Evolutionary conservation across 768 basidiomycete genomes (phyloP).

Genomic region (Tylopilus sp.): DNA sequence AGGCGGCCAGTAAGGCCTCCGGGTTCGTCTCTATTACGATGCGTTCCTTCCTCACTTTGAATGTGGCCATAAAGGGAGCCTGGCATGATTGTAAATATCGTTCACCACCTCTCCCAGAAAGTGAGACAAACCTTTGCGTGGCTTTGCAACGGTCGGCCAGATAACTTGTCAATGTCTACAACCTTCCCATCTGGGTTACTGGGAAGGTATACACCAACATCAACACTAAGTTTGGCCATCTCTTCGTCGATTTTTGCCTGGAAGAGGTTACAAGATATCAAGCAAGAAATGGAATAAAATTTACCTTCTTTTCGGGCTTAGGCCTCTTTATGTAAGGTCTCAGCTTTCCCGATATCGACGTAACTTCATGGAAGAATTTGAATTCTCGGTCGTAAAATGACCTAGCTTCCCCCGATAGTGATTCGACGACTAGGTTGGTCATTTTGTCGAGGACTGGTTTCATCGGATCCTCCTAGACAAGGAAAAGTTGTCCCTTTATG

Average conservation of each 20-base stretch:
- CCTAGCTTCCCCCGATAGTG: conserved; percentile 85
- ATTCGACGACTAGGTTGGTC: conserved; percentile 73
- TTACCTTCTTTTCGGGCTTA: conserved; percentile 94
- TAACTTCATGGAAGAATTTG: conserved; percentile 92
- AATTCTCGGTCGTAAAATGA: conserved; percentile 95
- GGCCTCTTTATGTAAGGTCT: conserved; percentile 94
- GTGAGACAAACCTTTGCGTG: conserved; percentile 78
- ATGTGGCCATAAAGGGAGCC: conserved; percentile 99
- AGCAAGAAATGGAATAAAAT: not conserved
- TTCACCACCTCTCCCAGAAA: not conserved
- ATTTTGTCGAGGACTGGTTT: conserved; percentile 92
- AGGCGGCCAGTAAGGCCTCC: conserved; percentile 68
- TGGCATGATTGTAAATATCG: conserved; percentile 31
- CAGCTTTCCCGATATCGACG: conserved; percentile 96
- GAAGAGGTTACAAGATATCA: not conserved
- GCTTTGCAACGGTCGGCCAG: conserved; percentile 92
- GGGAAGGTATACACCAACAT: conserved; percentile 94
- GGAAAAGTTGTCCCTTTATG: conserved; percentile 6
- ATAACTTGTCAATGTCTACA: conserved; percentile 96
- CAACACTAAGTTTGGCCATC: conserved; percentile 93
- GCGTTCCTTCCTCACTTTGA: conserved; percentile 91
- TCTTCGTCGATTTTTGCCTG: conserved; percentile 98
- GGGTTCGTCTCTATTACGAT: conserved; percentile 65
- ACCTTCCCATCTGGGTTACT: conserved; percentile 97
- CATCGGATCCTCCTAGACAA: conserved; percentile 82